Conservation (phyloP, 1,139 yeast species). For the Eremothecium coryli region DNA sequence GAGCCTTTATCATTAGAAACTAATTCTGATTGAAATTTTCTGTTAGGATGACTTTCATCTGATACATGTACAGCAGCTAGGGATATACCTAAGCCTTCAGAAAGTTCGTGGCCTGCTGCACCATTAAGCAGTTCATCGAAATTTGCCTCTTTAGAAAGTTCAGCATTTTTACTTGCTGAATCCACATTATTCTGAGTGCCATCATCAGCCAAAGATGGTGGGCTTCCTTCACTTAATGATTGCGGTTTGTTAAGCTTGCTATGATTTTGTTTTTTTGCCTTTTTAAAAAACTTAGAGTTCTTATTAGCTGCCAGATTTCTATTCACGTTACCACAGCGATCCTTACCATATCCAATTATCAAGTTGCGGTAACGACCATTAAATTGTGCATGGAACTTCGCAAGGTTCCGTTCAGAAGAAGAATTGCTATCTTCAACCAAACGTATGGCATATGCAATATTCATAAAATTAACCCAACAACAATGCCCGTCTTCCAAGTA, state of each 20-base stretch:
- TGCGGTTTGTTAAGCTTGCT: constrained; percentile 19
- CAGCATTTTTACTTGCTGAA: background rate
- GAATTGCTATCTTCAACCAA: constrained; percentile 54
- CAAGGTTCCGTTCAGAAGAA: constrained; percentile 25
- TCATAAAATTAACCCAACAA: constrained; percentile 71
- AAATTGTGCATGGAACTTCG: constrained; percentile 33
- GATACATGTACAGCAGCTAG: too few relatives aligned
- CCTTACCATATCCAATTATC: constrained; percentile 69
- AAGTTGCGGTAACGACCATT: constrained; percentile 45
- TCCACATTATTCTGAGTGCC: too few relatives aligned
- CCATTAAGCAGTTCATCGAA: background rate
- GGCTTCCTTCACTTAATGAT: background rate
- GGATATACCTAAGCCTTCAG: constrained; percentile 10
- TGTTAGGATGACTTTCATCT: too few relatives aligned
- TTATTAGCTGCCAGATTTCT: constrained; percentile 27
- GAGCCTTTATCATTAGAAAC: too few relatives aligned
- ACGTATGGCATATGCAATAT: constrained; percentile 65
- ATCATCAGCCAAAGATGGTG: constrained; percentile 1
- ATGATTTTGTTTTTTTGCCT: constrained; percentile 29
- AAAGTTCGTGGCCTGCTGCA: background rate
- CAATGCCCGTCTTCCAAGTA: constrained; percentile 66
- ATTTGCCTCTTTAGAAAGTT: background rate
- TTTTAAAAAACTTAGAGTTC: constrained; percentile 36
- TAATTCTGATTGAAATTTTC: too few relatives aligned
- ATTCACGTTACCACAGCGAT: constrained; percentile 67